Evolutionary conservation across 2,329 filamentous ascomycete genomes (phyloP).

Genomic region (Zymoseptoria tritici): DNA sequence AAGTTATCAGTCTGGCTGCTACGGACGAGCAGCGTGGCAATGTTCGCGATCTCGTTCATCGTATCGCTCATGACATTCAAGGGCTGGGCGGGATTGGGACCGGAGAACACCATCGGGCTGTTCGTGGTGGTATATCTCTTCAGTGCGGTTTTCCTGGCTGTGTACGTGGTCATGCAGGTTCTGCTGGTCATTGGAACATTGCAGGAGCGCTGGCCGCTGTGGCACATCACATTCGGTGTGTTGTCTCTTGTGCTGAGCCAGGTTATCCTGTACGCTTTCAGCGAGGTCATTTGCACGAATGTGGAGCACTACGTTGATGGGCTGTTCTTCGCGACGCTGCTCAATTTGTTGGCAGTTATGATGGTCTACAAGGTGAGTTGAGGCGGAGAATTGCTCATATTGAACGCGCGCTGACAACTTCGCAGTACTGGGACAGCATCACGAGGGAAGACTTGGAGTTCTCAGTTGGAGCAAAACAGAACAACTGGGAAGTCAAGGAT

Average conservation of each 20-base stretch:
- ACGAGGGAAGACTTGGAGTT: conserved; percentile 98
- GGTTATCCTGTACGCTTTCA: conserved; percentile 86
- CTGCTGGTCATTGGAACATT: conserved; percentile 82
- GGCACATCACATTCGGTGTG: conserved; percentile 81
- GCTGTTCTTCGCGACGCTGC: conserved; percentile 86
- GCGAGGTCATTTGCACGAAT: conserved; percentile 71
- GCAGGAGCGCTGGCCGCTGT: conserved; percentile 90
- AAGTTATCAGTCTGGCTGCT: conserved; percentile 89
- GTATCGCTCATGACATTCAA: conserved; percentile 91
- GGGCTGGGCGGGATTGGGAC: conserved; percentile 75
- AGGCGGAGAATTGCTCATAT: too few relatives aligned
- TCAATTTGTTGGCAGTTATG: conserved; percentile 93
- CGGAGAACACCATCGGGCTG: conserved; percentile 77
- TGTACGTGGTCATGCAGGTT: conserved; percentile 83
- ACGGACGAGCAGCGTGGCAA: conserved; percentile 65
- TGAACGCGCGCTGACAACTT: neutral
- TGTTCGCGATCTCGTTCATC: conserved; percentile 80
- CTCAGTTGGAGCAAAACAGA: conserved; percentile 87
- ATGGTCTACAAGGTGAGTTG: conserved; percentile 90
- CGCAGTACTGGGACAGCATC: conserved; percentile 96
- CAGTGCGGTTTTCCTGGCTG: conserved; percentile 75
- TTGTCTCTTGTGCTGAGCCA: conserved; percentile 90
- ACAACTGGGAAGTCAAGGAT: conserved; percentile 98
- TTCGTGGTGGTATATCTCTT: conserved; percentile 90
- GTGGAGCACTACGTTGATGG: conserved; percentile 91